These are phyloP conservation scores for Imleria badia DNA, from an alignment of 768 basidiomycete genomes.

Conservation along the genomic window DNA sequence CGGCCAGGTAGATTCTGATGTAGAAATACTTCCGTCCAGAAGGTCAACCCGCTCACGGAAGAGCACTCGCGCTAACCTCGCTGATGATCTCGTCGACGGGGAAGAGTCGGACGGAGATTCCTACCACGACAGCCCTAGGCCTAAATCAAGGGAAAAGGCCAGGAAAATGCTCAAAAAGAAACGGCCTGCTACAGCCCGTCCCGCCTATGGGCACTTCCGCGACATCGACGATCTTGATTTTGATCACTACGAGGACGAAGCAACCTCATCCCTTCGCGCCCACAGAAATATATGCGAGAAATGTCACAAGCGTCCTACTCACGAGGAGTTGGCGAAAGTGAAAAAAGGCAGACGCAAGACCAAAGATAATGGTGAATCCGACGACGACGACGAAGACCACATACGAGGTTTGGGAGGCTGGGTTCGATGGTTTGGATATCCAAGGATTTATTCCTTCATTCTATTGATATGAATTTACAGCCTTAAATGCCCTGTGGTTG, in stretches of 20 bases:
- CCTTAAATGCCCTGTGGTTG: constrained; percentile 72
- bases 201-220: constrained; percentile 51
- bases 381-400: constrained; percentile 53
- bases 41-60: constrained; percentile 52
- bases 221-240: constrained; percentile 39
- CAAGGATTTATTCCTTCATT: neutral
- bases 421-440: constrained; percentile 70
- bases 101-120: constrained; percentile 33
- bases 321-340: constrained; percentile 47
- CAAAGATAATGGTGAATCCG: constrained; percentile 41
- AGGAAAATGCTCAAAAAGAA: constrained; percentile 26
- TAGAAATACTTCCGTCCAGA: constrained; percentile 31
- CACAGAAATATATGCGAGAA: constrained; percentile 73
- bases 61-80: constrained; percentile 36
- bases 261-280: constrained; percentile 49
- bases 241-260: constrained; percentile 54
- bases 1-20: constrained; percentile 31
- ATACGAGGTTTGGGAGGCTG: constrained; percentile 67
- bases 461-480: constrained; percentile 37
- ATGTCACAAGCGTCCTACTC: constrained; percentile 61
- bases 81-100: constrained; percentile 27
- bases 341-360: constrained; percentile 42
- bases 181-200: constrained; percentile 39
- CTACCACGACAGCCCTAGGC: constrained; percentile 32
- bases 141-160: neutral